Evolutionary conservation across 202 grass and related monocot species (phyloP).

Genomic region (Zoysia matrella): DNA sequence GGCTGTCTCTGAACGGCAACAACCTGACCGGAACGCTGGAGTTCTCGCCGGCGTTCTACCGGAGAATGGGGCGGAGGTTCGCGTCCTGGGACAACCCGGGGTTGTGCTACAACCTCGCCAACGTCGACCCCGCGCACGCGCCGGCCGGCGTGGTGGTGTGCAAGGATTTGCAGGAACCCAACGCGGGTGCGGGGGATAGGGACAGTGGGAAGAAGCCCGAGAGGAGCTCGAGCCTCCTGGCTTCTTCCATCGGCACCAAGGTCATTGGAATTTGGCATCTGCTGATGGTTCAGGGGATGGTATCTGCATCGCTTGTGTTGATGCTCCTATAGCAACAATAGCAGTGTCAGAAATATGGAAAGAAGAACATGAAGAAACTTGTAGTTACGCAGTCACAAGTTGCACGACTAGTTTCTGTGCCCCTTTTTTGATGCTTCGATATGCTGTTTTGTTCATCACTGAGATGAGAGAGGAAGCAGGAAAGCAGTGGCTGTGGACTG

Average conservation of each 20-base stretch:
- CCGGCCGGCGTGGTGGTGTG: conserved; percentile 68
- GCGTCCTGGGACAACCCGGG: too few species aligned
- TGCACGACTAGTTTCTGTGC: conserved; percentile 1
- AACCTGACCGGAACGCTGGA: conserved; percentile 77
- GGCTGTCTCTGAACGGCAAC: conserved; percentile 55
- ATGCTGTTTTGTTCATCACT: not conserved
- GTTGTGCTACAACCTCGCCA: conserved; percentile 60
- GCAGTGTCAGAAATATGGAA: conserved; percentile 13
- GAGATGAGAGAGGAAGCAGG: not conserved
- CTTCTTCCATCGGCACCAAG: conserved; percentile 39
- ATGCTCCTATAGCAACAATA: conserved; percentile 41
- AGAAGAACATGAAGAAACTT: conserved; percentile 37
- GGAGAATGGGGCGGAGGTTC: conserved; percentile 38
- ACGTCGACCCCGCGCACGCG: conserved; percentile 36
- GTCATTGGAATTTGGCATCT: conserved; percentile 34
- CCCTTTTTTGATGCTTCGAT: not conserved
- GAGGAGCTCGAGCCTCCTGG: conserved; percentile 52
- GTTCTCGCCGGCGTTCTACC: conserved; percentile 75
- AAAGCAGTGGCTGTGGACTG: not conserved
- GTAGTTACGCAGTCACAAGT: conserved; percentile 5
- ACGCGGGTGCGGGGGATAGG: conserved; percentile 23
- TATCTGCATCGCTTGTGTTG: conserved; percentile 25
- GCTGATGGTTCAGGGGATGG: conserved; percentile 43
- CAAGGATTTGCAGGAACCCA: conserved; percentile 48
- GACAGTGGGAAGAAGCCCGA: conserved; percentile 44